A percentile compares a stretch with the other conserved stretches of the same genome.
These are phyloP conservation scores for Brassica carinata DNA, from an alignment of 345 rosid species.

Conservation along the genomic window DNA sequence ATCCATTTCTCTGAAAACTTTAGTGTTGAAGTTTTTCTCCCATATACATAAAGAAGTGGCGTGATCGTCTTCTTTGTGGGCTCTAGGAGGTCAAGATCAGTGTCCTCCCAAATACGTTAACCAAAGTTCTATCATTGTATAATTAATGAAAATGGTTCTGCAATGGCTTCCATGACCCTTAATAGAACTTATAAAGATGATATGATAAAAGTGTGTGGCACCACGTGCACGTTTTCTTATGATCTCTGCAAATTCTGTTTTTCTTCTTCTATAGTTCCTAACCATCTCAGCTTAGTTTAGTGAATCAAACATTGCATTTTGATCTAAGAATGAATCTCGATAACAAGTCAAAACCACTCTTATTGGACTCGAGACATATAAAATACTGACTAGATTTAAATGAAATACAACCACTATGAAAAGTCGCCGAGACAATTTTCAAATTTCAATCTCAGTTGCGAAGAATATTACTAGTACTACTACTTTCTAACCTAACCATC, in stretches of 20 bases:
- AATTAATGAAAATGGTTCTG: not conserved
- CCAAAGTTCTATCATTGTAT: not conserved
- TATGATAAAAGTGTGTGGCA: not conserved
- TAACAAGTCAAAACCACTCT: slow-evolving; percentile 14
- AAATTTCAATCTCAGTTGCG: not conserved
- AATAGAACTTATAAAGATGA: not conserved
- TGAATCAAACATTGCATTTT: not conserved
- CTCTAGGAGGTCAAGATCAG: not conserved
- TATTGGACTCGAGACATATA: not conserved
- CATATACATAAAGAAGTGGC: not conserved
- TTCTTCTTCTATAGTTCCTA: not conserved
- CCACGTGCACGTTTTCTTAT: not conserved
- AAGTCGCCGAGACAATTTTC: not conserved
- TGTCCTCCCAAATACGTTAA: not conserved
- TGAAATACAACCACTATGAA: not conserved
- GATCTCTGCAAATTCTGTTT: not conserved
- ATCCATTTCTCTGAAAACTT: not conserved
- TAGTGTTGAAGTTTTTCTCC: not conserved
- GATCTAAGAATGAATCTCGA: not conserved
- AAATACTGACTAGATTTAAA: not conserved
- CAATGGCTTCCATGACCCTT: not conserved
- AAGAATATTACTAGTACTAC: not conserved
- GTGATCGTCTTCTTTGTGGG: not conserved
- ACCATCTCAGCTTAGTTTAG: not conserved
- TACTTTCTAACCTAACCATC: slow-evolving; percentile 7